A percentile compares a stretch with the other conserved stretches of the same genome.
Evolutionary conservation across 345 rosid genomes (phyloP).

Genomic region (Hevea brasiliensis): DNA sequence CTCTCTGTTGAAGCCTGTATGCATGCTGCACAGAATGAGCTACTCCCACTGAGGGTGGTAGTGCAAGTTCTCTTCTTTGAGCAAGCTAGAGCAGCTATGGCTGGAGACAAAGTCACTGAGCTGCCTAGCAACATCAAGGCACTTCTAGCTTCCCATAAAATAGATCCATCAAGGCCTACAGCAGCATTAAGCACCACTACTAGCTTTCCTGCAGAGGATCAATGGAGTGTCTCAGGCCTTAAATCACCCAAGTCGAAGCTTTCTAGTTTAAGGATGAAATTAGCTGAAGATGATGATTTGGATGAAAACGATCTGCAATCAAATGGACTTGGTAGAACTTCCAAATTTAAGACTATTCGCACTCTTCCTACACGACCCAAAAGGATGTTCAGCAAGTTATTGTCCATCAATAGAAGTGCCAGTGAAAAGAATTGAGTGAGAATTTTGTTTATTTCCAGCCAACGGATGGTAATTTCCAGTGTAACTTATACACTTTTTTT

Average conservation of each 20-base stretch:
- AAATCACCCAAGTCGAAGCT: constrained; percentile 68
- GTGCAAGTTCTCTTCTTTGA: constrained; percentile 96
- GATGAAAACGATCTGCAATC: constrained; percentile 56
- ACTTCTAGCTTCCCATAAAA: constrained; percentile 64
- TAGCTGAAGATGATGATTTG: constrained; percentile 75
- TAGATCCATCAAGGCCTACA: constrained; percentile 70
- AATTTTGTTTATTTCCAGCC: constrained; percentile 28
- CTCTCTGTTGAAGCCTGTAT: constrained; percentile 93
- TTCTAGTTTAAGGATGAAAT: constrained; percentile 76
- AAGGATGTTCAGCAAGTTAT: constrained; percentile 47
- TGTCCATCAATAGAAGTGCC: constrained; percentile 40
- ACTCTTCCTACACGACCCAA: constrained; percentile 61
- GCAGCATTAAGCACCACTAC: constrained; percentile 66
- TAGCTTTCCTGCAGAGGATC: constrained; percentile 68
- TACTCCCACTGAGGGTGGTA: constrained; percentile 85
- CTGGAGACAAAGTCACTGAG: constrained; percentile 65
- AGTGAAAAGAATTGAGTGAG: constrained; percentile 51
- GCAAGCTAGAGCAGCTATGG: constrained; percentile 79
- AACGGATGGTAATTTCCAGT: constrained; percentile 31
- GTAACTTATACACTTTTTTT: constrained; percentile 30
- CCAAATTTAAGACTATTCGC: constrained; percentile 70
- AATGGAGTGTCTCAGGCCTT: constrained; percentile 94
- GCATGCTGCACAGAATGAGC: constrained; percentile 96
- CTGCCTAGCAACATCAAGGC: constrained; percentile 89
- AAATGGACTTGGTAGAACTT: constrained; percentile 58